These are phyloP conservation scores for Immersiporthe knoxdaviesiana DNA, from an alignment of 2,329 filamentous ascomycete genomes.

Conservation along the genomic window DNA sequence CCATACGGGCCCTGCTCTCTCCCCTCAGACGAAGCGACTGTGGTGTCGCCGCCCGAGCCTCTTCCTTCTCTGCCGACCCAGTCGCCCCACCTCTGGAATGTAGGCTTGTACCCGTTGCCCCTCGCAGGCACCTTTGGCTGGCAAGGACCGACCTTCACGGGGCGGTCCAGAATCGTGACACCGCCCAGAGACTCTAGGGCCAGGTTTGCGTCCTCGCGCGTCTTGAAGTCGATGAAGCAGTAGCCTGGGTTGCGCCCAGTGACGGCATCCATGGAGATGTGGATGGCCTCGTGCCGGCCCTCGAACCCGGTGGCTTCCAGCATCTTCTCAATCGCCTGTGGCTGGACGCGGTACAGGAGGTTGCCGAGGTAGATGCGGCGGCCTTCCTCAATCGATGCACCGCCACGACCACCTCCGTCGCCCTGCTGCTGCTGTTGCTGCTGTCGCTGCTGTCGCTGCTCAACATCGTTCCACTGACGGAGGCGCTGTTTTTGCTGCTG, in stretches of 20 bases:
- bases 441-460: background rate
- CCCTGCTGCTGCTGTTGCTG: background rate
- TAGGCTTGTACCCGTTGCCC: conserved; percentile 31
- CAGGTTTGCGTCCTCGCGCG: conserved; percentile 57
- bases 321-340: conserved; percentile 42
- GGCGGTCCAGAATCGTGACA: conserved; percentile 57
- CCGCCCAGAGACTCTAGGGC: conserved; percentile 62
- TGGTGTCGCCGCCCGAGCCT: background rate
- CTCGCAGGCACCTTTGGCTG: conserved; percentile 50
- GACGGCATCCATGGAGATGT: conserved; percentile 71
- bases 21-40: conserved; percentile 14
- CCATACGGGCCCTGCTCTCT: conserved; percentile 35
- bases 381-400: conserved; percentile 36
- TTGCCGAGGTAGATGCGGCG: conserved; percentile 64
- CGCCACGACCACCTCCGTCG: background rate
- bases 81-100: conserved; percentile 49
- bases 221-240: conserved; percentile 51
- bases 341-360: conserved; percentile 58
- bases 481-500: background rate
- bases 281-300: conserved; percentile 55
- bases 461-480: background rate
- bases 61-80: conserved; percentile 38
- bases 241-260: conserved; percentile 72
- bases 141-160: conserved; percentile 67
- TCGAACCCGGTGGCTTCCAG: conserved; percentile 41